A percentile compares a stretch with the other conserved stretches of the same genome.
These are phyloP conservation scores for Puccinia polysora DNA, from an alignment of 1,284 basidiomycete genomes.

Conservation along the genomic window DNA sequence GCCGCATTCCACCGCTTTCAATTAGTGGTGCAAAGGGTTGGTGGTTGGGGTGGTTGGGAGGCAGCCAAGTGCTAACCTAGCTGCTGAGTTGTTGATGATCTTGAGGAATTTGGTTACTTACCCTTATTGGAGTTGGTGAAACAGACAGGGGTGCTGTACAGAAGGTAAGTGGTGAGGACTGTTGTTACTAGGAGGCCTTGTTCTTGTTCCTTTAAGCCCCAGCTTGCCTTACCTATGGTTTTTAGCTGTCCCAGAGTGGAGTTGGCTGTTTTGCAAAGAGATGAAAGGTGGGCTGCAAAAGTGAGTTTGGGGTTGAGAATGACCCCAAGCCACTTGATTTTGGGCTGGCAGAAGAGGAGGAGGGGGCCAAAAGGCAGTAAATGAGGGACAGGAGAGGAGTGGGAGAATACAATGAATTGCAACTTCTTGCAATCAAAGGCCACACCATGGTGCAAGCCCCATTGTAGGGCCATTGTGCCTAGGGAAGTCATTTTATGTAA, in stretches of 20 bases:
- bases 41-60: background rate
- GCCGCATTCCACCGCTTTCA: background rate
- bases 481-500: background rate
- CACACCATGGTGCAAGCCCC: constrained; percentile 9
- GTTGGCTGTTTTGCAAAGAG: background rate
- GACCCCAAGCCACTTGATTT: background rate
- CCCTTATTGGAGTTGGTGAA: background rate
- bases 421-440: constrained; percentile 18
- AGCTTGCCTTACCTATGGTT: background rate
- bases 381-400: background rate
- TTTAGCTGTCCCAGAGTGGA: background rate
- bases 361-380: background rate
- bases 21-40: background rate
- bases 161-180: background rate
- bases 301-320: background rate
- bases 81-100: constrained; percentile 1
- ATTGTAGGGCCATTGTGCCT: background rate
- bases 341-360: background rate
- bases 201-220: background rate
- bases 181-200: background rate
- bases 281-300: background rate
- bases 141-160: background rate
- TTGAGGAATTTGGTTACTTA: background rate
- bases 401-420: background rate
- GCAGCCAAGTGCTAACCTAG: background rate